Conservation (phyloP, 768 basidiomycete genomes). For the Rhizopogon vesiculosus region DNA sequence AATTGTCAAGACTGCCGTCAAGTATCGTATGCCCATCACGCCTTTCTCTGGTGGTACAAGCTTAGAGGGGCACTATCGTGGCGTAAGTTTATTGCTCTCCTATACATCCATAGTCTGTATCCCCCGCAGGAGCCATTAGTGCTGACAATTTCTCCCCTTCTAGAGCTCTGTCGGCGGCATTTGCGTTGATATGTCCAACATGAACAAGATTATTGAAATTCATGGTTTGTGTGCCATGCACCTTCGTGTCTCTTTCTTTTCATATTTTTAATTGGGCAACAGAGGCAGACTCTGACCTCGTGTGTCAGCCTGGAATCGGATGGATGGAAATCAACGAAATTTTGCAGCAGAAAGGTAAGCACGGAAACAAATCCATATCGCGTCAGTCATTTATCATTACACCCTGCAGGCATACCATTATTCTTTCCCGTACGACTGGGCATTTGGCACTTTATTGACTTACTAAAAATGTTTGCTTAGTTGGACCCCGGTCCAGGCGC, state of each 20-base stretch:
- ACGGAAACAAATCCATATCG: neutral
- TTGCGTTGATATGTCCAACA: slow-evolving; percentile 71
- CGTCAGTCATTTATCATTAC: neutral
- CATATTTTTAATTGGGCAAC: neutral
- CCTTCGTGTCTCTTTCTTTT: neutral
- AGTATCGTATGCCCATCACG: slow-evolving; percentile 71
- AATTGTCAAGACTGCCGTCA: slow-evolving; percentile 70
- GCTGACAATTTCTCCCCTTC: slow-evolving; percentile 2
- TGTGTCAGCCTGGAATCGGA: slow-evolving; percentile 67
- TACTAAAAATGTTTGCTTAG: slow-evolving; percentile 27
- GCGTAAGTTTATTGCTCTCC: slow-evolving; percentile 36
- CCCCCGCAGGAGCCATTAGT: no score
- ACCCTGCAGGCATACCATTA: slow-evolving; percentile 56
- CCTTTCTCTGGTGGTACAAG: slow-evolving; percentile 81
- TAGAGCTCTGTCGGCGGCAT: slow-evolving; percentile 50
- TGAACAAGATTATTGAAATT: slow-evolving; percentile 76
- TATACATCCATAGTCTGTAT: no score
- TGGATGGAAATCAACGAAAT: slow-evolving; percentile 74
- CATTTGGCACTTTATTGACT: neutral
- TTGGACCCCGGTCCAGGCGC: slow-evolving; percentile 76
- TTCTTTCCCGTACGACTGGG: slow-evolving; percentile 68
- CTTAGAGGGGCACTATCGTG: slow-evolving; percentile 72
- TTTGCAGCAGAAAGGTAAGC: slow-evolving; percentile 53
- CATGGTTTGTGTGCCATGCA: slow-evolving; percentile 42
- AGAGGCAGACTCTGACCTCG: slow-evolving; percentile 70